These are phyloP conservation scores for Ilyonectria mors-panacis DNA, from an alignment of 2,329 filamentous ascomycete genomes.

Conservation along the genomic window DNA sequence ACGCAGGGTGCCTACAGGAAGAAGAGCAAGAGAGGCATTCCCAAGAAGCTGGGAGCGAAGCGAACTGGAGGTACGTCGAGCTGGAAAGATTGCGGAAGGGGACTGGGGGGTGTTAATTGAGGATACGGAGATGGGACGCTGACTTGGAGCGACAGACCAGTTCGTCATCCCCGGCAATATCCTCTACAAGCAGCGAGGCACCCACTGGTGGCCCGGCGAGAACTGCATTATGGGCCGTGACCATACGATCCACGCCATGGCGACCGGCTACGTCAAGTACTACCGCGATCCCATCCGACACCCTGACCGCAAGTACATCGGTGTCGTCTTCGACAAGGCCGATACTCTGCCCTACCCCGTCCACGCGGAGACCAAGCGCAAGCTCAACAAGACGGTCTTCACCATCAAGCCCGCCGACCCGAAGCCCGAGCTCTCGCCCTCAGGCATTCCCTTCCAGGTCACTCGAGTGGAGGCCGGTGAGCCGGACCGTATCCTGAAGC, in stretches of 20 bases:
- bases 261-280: slow-evolving; percentile 94
- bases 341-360: slow-evolving; percentile 84
- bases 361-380: slow-evolving; percentile 81
- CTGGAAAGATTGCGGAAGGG: not conserved
- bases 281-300: slow-evolving; percentile 90
- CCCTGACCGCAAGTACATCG: slow-evolving; percentile 93
- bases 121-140: slow-evolving; percentile 22
- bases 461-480: slow-evolving; percentile 59
- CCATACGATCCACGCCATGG: slow-evolving; percentile 92
- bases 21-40: slow-evolving; percentile 70
- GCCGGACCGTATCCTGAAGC: slow-evolving; percentile 63
- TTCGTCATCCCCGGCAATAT: slow-evolving; percentile 97
- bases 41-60: slow-evolving; percentile 94
- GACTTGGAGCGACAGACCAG: slow-evolving; percentile 72
- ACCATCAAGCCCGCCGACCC: slow-evolving; percentile 58
- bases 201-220: slow-evolving; percentile 94
- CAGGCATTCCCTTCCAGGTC: slow-evolving; percentile 65
- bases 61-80: slow-evolving; percentile 82
- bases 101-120: not conserved
- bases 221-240: slow-evolving; percentile 96
- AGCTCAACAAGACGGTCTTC: slow-evolving; percentile 79
- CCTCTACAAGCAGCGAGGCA: slow-evolving; percentile 96
- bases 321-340: slow-evolving; percentile 87
- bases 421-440: slow-evolving; percentile 61
- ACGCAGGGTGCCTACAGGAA: slow-evolving; percentile 79